Conservation (phyloP, 169 alveolate species). For the Besnoitia besnoiti region DNA sequence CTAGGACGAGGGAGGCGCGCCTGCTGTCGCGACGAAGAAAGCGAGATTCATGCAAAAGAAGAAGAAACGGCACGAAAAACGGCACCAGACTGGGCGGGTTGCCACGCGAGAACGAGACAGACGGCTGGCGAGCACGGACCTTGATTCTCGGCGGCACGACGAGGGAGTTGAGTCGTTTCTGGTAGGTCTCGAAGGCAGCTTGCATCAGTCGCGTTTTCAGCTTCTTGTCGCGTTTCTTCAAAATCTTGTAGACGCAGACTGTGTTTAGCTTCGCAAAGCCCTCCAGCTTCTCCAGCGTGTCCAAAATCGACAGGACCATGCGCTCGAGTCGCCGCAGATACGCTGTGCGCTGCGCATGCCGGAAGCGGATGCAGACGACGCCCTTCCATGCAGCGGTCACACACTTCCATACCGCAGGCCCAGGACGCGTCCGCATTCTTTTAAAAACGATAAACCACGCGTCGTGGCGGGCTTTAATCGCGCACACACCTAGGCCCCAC, state of each 20-base stretch:
- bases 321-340: slow-evolving; percentile 48
- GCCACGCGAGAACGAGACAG: no score
- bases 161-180: background rate
- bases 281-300: slow-evolving; percentile 82
- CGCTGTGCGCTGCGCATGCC: slow-evolving; percentile 14
- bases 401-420: no score
- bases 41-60: background rate
- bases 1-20: no score
- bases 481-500: no score
- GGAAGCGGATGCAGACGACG: background rate
- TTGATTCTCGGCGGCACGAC: background rate
- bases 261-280: slow-evolving; percentile 80
- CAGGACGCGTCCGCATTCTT: no score
- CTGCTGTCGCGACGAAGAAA: background rate
- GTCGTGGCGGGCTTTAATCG: no score
- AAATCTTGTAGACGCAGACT: slow-evolving; percentile 82
- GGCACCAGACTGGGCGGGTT: no score
- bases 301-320: slow-evolving; percentile 76
- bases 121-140: background rate
- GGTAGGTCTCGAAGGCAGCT: background rate
- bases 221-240: slow-evolving; percentile 83
- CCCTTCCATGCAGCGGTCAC: background rate
- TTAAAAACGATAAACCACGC: no score
- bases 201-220: background rate
- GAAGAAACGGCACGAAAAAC: background rate